Percentiles rank a stretch among this genome's conserved stretches.
phyloP scores from a whole-genome alignment of 208 protist species.

The Phytomonas sp. region DNA sequence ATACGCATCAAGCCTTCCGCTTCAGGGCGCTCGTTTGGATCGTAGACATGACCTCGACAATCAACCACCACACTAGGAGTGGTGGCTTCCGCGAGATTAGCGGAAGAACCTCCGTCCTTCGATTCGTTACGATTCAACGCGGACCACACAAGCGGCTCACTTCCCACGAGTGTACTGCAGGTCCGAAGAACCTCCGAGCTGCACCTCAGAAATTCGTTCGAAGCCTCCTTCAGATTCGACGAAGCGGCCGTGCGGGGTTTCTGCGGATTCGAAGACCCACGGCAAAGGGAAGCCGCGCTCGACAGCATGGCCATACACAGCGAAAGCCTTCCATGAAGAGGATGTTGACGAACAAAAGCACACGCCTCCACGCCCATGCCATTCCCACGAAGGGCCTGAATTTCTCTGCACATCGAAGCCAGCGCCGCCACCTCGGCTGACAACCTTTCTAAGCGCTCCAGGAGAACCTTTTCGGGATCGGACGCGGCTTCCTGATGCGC shows the following conservation, averaged over 20 bases:
- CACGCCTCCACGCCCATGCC: slow-evolving; percentile 15
- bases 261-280: neutral
- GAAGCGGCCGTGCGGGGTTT: neutral
- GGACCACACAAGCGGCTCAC: slow-evolving; percentile 15
- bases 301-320: slow-evolving; percentile 47
- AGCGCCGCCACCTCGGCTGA: slow-evolving; percentile 17
- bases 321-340: slow-evolving; percentile 62
- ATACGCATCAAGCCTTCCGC: slow-evolving; percentile 52
- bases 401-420: slow-evolving; percentile 17
- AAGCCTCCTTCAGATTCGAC: slow-evolving; percentile 13
- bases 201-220: slow-evolving; percentile 34
- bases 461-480: slow-evolving; percentile 16
- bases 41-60: slow-evolving; percentile 84
- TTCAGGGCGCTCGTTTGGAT: slow-evolving; percentile 27
- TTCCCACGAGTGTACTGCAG: slow-evolving; percentile 30
- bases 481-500: slow-evolving; percentile 5
- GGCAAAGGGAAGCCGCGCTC: slow-evolving; percentile 1
- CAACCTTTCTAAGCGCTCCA: slow-evolving; percentile 13
- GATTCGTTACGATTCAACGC: neutral
- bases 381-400: slow-evolving; percentile 23
- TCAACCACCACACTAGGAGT: slow-evolving; percentile 47
- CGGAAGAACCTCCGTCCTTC: neutral
- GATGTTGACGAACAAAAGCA: slow-evolving; percentile 44
- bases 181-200: slow-evolving; percentile 37
- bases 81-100: slow-evolving; percentile 1